Evolutionary conservation across 1,139 yeast species (phyloP).

Genomic region (Entelexis paramagnoliae): DNA sequence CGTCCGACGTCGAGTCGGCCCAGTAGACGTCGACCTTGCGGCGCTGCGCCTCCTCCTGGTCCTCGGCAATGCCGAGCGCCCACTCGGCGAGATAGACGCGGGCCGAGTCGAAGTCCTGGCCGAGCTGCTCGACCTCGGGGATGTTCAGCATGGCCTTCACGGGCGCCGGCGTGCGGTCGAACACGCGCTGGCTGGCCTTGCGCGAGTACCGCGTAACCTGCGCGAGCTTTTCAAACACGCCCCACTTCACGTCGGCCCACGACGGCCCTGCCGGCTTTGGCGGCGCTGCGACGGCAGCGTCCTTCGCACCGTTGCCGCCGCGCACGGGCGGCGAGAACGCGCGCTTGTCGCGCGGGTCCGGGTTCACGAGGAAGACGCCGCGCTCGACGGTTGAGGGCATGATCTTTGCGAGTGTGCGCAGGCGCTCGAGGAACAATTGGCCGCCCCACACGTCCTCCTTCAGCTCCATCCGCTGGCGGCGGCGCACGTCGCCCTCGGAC

Average conservation of each 20-base stretch:
- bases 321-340: slow-evolving; percentile 54
- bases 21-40: slow-evolving; percentile 44
- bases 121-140: slow-evolving; percentile 70
- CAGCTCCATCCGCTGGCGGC: slow-evolving; percentile 35
- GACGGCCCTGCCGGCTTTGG: slow-evolving; percentile 2
- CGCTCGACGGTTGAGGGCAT: slow-evolving; percentile 64
- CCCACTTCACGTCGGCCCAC: slow-evolving; percentile 72
- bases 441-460: slow-evolving; percentile 74
- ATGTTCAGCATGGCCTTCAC: slow-evolving; percentile 55
- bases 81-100: slow-evolving; percentile 87
- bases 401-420: slow-evolving; percentile 47
- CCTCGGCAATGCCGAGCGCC: slow-evolving; percentile 93
- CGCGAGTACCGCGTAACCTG: slow-evolving; percentile 63
- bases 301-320: no score
- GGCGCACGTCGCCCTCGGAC: slow-evolving; percentile 47
- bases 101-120: slow-evolving; percentile 89
- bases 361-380: slow-evolving; percentile 65
- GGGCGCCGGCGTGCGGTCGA: slow-evolving; percentile 55
- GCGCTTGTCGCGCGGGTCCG: slow-evolving; percentile 63
- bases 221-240: slow-evolving; percentile 73
- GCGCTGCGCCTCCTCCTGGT: slow-evolving; percentile 51
- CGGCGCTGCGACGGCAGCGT: not conserved
- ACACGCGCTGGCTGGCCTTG: slow-evolving; percentile 45
- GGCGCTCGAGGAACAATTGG: slow-evolving; percentile 50
- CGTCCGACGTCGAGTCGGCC: slow-evolving; percentile 38